Evolutionary conservation across 2,329 filamentous ascomycete genomes (phyloP), one percentile per base, ranked within the genome.

Genomic region (Ophiosphaerella korrae): DNA sequence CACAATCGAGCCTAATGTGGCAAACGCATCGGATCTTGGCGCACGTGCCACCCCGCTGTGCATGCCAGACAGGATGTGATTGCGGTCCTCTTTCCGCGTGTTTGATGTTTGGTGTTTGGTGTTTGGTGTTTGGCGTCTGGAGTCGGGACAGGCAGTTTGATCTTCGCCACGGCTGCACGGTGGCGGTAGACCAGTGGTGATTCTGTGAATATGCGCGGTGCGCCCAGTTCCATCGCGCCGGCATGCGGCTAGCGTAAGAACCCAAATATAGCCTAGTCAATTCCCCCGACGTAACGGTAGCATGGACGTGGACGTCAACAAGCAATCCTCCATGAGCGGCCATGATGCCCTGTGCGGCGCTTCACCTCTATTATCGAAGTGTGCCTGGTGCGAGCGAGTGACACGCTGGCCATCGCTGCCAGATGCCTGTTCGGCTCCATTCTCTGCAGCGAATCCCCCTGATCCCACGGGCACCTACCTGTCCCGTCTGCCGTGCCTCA

Each of bases 251-350:
- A 51, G 50, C 5, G 33, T 23, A n/a, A 13, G 45, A 34, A 14
- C 31, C 60, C 55, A 48, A 48, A 57, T 47, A 16, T 45, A 49
- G 60, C 11, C 60, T 70, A 68, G 65, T 52, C 49, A 33, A 34
- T 29, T 33, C 39, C 55, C 48, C 58, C 58, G 63, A 66, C 60
- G 66, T 68, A 68, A 68, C 65, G 61, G 66, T 69, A 69, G 62
- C 61, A 67, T 63, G 59, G 51, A 54, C 51, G 35, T 59, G 54
- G 49, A 66, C 63, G 57, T 57, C 50, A 47, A 48, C 55, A 46
- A 58, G 51, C 60, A 57, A 60, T 62, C 63, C 66, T 58, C 58
- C 62, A 56, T 60, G 56, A 58, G 62, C 60, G 11, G 62, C 62
- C 62, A 62, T 66, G 57, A 55, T 53, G 60, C 63, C 60, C 52